Base-by-base conservation (phyloP, 1,284 basidiomycete genomes). In the Ganoderma multipileum region DNA sequence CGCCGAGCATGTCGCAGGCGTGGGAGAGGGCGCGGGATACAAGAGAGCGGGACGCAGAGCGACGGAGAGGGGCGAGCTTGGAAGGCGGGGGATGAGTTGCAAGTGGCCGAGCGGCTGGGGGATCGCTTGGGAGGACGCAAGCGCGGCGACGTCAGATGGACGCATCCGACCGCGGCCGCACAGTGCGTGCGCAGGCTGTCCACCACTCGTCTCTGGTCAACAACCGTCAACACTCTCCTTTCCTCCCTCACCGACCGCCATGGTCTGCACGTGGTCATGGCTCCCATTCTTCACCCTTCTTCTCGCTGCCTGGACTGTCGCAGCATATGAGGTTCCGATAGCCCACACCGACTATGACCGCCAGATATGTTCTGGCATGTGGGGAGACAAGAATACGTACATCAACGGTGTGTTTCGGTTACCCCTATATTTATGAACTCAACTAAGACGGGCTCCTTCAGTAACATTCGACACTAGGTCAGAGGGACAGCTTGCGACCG, bases 281-380 rank as follows among this genome's bases (percentile, higher is more conserved):
- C 72, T 77, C 58, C 71, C 75, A 33, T 66, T 74, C 64, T 72
- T 63, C 47, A 73, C 71, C 6, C 63, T 76, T 33, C 65, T 73
- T 59, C 57, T 71, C 69, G 65, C 71, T 68, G 60, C 59, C 50
- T 61, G 66, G 61, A 68, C 68, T 64, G 86, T 73, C 26, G 71
- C 76, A 26, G 85, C 88, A 7, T 94, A 89, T 80, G 85, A 92
- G 69, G 90, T 89, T 57, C 82, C 88, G 23, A 84, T 94, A n/a
- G 78, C 85, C 57, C 91, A 91, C 78, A 89, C 88, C 71, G 95
- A 97, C 78, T 91, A 90, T 81, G 87, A 88, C 59, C 87, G 93
- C 63, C 96, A 99, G 85, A 91, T 93, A 79, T 99, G 97, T 83
- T 95, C 92, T 70, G 97, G 97, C 65, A 98, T 99, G 95, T 97